A percentile compares a stretch with the other conserved stretches of the same genome.
Conservation (phyloP, 768 basidiomycete genomes). For the Boletus bicolor region DNA sequence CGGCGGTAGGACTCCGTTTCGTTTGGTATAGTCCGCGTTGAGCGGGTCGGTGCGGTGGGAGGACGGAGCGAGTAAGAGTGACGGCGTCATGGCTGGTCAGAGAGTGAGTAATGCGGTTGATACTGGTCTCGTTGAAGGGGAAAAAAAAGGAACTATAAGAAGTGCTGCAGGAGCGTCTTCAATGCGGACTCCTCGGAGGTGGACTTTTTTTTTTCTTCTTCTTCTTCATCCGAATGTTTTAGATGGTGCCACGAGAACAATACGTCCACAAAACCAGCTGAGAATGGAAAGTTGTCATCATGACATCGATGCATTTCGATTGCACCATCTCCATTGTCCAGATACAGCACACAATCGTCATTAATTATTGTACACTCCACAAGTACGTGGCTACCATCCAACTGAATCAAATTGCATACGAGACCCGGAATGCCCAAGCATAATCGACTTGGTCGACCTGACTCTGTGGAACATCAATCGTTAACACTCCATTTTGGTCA, state of each 20-base stretch:
- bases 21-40: constrained; percentile 1
- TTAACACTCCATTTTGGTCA: constrained; percentile 29
- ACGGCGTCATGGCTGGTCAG: constrained; percentile 4
- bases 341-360: background rate
- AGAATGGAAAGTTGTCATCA: background rate
- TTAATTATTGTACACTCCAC: background rate
- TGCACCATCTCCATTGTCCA: background rate
- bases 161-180: background rate
- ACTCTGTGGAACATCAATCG: constrained; percentile 28
- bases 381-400: background rate
- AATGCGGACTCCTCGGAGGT: background rate
- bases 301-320: background rate
- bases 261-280: constrained; percentile 3
- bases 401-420: constrained; percentile 21
- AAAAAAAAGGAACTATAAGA: background rate
- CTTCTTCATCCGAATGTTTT: constrained; percentile 2
- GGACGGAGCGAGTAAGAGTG: constrained; percentile 1
- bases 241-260: constrained; percentile 2
- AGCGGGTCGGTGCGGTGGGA: background rate
- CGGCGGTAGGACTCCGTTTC: background rate
- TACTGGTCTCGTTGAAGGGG: too few species aligned
- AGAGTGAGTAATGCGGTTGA: too few species aligned
- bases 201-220: background rate
- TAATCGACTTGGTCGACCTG: constrained; percentile 26
- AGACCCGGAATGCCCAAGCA: constrained; percentile 43